phyloP scores from a whole-genome alignment of 768 basidiomycete genomes.

The Daedaleopsis sinensis region DNA sequence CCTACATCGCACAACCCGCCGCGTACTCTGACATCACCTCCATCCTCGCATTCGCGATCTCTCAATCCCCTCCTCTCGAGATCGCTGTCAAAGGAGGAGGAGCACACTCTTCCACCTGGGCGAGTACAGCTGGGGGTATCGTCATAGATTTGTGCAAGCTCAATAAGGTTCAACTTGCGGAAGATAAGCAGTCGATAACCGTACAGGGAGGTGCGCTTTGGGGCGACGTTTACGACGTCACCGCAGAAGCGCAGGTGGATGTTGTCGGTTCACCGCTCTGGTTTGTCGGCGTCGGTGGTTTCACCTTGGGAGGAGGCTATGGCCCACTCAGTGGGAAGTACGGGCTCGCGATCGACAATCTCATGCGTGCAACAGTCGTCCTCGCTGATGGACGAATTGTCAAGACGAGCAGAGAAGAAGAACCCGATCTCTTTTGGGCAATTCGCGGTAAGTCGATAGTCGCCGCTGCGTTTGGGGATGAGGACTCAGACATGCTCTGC shows the following conservation, averaged over 20 bases:
- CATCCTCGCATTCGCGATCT: slow-evolving; percentile 21
- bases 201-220: slow-evolving; percentile 38
- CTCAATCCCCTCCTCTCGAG: slow-evolving; percentile 21
- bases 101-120: slow-evolving; percentile 33
- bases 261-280: slow-evolving; percentile 24
- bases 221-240: slow-evolving; percentile 28
- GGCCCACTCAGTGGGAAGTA: slow-evolving; percentile 27
- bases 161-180: slow-evolving; percentile 30
- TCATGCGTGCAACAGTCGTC: slow-evolving; percentile 20
- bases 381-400: slow-evolving; percentile 28
- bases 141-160: slow-evolving; percentile 37
- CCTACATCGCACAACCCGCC: slow-evolving; percentile 20
- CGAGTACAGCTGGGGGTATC: slow-evolving; percentile 36
- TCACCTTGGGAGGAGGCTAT: slow-evolving; percentile 29
- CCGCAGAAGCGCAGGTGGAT: slow-evolving; percentile 18
- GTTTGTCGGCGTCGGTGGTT: slow-evolving; percentile 28
- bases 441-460: too few relatives aligned
- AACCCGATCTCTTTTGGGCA: slow-evolving; percentile 36
- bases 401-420: slow-evolving; percentile 22
- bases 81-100: slow-evolving; percentile 36
- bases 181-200: slow-evolving; percentile 28
- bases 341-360: slow-evolving; percentile 30
- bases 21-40: slow-evolving; percentile 4
- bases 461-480: too few relatives aligned
- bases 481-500: too few relatives aligned